phyloP scores from a whole-genome alignment of 495 filamentous ascomycete genomes.

The Hypoxylon intermedium region DNA sequence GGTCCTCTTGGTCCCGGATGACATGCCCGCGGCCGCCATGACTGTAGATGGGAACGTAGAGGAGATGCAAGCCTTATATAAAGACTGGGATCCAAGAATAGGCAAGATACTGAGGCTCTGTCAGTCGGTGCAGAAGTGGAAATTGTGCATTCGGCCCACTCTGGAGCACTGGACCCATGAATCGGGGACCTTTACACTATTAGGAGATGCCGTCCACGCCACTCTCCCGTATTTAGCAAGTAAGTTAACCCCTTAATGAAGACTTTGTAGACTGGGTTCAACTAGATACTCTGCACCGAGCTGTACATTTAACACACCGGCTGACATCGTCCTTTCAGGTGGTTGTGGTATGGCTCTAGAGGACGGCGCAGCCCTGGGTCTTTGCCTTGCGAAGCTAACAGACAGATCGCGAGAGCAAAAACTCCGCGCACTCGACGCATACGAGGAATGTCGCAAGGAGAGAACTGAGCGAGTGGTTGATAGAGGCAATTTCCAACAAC shows the following conservation, averaged over 20 bases:
- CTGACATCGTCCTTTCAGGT: slow-evolving; percentile 16
- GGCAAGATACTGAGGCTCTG: slow-evolving; percentile 57
- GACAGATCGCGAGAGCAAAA: slow-evolving; percentile 49
- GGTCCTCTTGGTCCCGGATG: slow-evolving; percentile 73
- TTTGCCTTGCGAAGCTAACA: slow-evolving; percentile 45
- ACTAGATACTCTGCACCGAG: not conserved
- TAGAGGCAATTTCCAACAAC: slow-evolving; percentile 60
- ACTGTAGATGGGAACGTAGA: slow-evolving; percentile 64
- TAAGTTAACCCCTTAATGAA: not conserved
- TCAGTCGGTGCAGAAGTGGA: slow-evolving; percentile 70
- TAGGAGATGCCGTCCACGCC: slow-evolving; percentile 75
- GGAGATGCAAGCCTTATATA: slow-evolving; percentile 70
- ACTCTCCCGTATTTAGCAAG: slow-evolving; percentile 67
- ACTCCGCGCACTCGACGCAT: slow-evolving; percentile 54
- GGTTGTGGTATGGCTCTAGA: slow-evolving; percentile 53
- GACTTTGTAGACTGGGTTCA: not conserved
- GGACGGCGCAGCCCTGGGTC: slow-evolving; percentile 55
- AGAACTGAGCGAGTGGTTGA: slow-evolving; percentile 63
- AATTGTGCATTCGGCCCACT: slow-evolving; percentile 64
- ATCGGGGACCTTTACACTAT: slow-evolving; percentile 62
- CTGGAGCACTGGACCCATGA: slow-evolving; percentile 65
- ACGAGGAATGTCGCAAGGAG: slow-evolving; percentile 63
- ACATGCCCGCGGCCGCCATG: slow-evolving; percentile 64
- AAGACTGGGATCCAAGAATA: slow-evolving; percentile 65
- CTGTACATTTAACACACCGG: not conserved